phyloP scores from a whole-genome alignment of 2,329 filamentous ascomycete genomes.

The Cladophialophora psammophila region DNA sequence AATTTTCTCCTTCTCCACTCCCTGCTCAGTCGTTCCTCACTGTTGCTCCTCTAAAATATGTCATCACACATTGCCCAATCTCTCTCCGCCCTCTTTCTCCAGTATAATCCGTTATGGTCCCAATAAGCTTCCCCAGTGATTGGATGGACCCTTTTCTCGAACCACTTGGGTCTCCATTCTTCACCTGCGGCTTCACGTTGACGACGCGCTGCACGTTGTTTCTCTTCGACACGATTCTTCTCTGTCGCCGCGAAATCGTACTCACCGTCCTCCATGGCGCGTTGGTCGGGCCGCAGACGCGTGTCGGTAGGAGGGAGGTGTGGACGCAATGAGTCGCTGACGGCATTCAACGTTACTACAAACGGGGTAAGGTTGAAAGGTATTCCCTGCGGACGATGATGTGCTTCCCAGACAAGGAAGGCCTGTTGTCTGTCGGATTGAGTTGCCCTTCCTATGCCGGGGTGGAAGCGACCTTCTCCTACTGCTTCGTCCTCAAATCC shows the following conservation, averaged over 20 bases:
- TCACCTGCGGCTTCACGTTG: conserved; percentile 78
- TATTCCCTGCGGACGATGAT: conserved; percentile 79
- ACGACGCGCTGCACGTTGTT: conserved; percentile 78
- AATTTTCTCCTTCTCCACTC: background rate
- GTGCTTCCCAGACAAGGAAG: conserved; percentile 91
- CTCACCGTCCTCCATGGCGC: conserved; percentile 98
- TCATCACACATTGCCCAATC: conserved; percentile 77
- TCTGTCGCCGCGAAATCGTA: conserved; percentile 92
- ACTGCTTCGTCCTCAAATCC: conserved; percentile 80
- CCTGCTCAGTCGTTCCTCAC: background rate
- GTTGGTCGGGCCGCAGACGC: conserved; percentile 88
- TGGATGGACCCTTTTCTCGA: conserved; percentile 73
- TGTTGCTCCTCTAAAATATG: conserved; percentile 65
- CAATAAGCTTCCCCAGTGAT: conserved; percentile 89
- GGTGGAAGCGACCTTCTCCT: conserved; percentile 62
- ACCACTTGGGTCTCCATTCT: conserved; percentile 86
- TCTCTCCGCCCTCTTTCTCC: conserved; percentile 69
- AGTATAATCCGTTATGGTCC: conserved; percentile 89
- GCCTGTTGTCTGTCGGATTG: conserved; percentile 64
- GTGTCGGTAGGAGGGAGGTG: conserved; percentile 92
- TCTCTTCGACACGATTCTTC: conserved; percentile 94
- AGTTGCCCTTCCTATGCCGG: conserved; percentile 49
- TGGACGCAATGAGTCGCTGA: conserved; percentile 79
- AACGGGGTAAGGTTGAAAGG: conserved; percentile 98
- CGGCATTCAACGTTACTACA: conserved; percentile 89